These are phyloP conservation scores for Euphrasia arctica DNA, from an alignment of 305 asterid species.

Conservation along the genomic window DNA sequence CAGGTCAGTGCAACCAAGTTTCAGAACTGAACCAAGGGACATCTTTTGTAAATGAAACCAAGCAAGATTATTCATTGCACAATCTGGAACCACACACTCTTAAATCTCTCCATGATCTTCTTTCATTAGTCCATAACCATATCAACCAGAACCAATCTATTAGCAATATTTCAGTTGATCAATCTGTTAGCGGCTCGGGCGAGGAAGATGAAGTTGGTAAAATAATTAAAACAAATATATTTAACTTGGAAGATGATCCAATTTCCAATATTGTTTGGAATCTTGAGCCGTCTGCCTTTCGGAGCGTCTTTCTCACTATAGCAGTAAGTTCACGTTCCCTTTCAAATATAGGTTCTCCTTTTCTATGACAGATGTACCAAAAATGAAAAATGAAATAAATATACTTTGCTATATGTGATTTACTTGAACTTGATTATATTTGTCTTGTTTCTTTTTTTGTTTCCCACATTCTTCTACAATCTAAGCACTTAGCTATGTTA, in stretches of 20 bases:
- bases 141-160: conserved; percentile 48
- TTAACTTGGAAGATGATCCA: conserved; percentile 65
- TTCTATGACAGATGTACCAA: conserved; percentile 9
- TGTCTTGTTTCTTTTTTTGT: conserved; percentile 25
- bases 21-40: conserved; percentile 31
- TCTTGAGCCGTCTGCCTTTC: conserved; percentile 64
- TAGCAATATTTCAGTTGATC: conserved; percentile 32
- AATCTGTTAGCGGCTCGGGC: conserved; percentile 27
- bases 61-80: conserved; percentile 40
- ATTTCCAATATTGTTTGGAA: conserved; percentile 71
- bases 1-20: conserved; percentile 38
- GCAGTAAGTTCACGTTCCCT: conserved; percentile 57
- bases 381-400: conserved; percentile 2
- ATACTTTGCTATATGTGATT: conserved; percentile 22
- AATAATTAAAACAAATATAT: conserved; percentile 29
- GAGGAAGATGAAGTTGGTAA: conserved; percentile 37
- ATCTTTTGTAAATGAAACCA: conserved; percentile 36
- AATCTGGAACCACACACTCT: conserved; percentile 61
- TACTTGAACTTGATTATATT: conserved; percentile 25
- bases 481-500: conserved; percentile 15
- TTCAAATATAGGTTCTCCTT: conserved; percentile 18
- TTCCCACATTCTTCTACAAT: conserved; percentile 14
- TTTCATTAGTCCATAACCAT: conserved; percentile 62
- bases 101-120: conserved; percentile 64
- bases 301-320: conserved; percentile 58